Percentiles rank a stretch among this genome's conserved stretches.
phyloP scores from a whole-genome alignment of 768 basidiomycete species.

The Russula dissimulans region DNA sequence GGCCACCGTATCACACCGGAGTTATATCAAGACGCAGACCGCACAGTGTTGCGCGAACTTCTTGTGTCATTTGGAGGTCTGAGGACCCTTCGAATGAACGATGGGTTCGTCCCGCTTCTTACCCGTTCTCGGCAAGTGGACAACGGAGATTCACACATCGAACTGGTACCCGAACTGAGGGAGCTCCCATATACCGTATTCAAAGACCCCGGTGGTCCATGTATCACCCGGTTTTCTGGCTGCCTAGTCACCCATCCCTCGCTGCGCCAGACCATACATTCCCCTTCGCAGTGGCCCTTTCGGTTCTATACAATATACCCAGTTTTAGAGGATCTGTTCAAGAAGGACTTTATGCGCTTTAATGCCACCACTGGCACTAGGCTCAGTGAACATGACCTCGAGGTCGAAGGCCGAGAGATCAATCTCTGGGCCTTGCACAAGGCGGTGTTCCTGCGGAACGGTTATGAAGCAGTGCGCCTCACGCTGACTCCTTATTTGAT shows the following conservation, averaged over 20 bases:
- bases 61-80: no score
- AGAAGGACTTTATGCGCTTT: neutral
- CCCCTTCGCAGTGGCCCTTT: neutral
- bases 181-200: no score
- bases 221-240: neutral
- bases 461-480: conserved; percentile 3
- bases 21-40: no score
- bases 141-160: no score
- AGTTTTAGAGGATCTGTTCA: conserved; percentile 6
- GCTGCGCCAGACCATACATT: neutral
- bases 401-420: neutral
- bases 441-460: neutral
- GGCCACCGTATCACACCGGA: no score
- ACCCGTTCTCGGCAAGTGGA: no score
- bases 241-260: neutral
- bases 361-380: neutral
- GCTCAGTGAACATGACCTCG: neutral
- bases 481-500: neutral
- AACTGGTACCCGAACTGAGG: no score
- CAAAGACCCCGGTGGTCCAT: no score
- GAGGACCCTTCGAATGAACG: no score
- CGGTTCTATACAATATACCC: neutral
- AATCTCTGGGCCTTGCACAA: conserved; percentile 3
- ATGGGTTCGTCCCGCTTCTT: no score
- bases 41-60: no score